These are phyloP conservation scores for Triticum monococcum DNA, from an alignment of 176 grass and related monocot genomes.

Conservation along the genomic window DNA sequence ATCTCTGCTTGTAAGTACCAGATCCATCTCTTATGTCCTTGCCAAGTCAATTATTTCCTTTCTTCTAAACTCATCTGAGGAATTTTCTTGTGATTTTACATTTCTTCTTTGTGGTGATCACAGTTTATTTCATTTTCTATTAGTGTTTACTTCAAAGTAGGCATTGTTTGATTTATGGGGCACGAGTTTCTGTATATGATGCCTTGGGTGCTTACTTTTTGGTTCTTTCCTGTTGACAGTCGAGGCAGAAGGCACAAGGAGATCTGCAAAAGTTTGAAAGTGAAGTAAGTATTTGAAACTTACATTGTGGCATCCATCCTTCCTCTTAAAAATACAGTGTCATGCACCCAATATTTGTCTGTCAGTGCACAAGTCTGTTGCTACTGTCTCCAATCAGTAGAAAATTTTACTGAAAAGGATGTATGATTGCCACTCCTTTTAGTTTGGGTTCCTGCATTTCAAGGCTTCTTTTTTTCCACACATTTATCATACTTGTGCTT, in stretches of 20 bases:
- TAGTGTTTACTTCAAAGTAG: not conserved
- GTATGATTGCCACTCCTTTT: not conserved
- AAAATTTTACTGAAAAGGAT: not conserved
- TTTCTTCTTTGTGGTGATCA: not conserved
- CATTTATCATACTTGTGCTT: not conserved
- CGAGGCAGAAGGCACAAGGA: slow-evolving; percentile 83
- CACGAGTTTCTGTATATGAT: not conserved
- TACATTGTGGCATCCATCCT: not conserved
- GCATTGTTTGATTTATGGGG: not conserved
- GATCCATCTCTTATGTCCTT: not conserved
- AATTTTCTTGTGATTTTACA: not conserved
- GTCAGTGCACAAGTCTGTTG: not conserved
- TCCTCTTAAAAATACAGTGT: not conserved
- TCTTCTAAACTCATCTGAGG: not conserved
- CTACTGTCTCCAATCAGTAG: not conserved
- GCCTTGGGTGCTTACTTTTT: slow-evolving; percentile 4
- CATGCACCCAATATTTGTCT: not conserved
- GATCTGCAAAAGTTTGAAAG: slow-evolving; percentile 74
- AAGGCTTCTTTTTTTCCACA: not conserved
- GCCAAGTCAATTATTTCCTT: not conserved
- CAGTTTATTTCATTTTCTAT: not conserved
- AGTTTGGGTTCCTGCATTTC: not conserved
- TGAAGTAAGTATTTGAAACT: slow-evolving; percentile 43
- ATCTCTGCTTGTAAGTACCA: not conserved
- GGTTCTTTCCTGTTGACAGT: slow-evolving; percentile 55